Evolutionary conservation across 805 yeast species (phyloP), one percentile per base, ranked within the genome.

Genomic region (Saturnispora hagleri): DNA sequence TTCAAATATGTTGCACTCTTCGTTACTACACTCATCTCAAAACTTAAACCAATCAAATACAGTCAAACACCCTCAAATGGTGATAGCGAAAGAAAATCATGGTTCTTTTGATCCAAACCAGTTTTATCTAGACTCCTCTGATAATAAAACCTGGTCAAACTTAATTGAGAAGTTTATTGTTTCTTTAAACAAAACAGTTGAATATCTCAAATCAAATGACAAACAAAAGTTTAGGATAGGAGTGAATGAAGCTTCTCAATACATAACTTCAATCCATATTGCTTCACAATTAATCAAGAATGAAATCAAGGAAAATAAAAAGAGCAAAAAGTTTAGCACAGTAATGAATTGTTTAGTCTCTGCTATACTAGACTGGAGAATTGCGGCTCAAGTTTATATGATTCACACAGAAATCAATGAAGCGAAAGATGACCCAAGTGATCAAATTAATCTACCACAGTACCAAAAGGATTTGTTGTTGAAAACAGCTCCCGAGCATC

Each of bases 341-440:
- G 66, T 78, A 38, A 63, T 84, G 57, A 79, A 74, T 58, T 73
- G 75, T 53, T 69, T 84, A 15, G 75, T 81, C 0, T 67, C 73
- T 8, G 70, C 83, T 1, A 73, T 81, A 52, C 76, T 87, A 2
- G 84, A 80, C 53, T 73, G 86, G 52, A 80, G 81, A 53, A 77
- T 84, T 52, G 81, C 81, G 60, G 85, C 87, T 8, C 72, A 76
- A 47, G 62, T 85, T n/a, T 84, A 79, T 62, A 69, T 84, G 50
- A 70, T 72, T 46, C 41, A 12, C 15, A 17, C 13, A 15, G 48
- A 50, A 40, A 41, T 33, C 5, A 44, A 7, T 10, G 44, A 24
- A 36, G n/a, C 6, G 20, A 10, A 17, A 5, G 42, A 17, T 5
- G 22, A 18, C 22, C 20, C 42, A 18, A 20, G 24, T 7, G 38